Conservation (phyloP, 176 grass and related monocot species). For the Rhynchospora tenuis region DNA sequence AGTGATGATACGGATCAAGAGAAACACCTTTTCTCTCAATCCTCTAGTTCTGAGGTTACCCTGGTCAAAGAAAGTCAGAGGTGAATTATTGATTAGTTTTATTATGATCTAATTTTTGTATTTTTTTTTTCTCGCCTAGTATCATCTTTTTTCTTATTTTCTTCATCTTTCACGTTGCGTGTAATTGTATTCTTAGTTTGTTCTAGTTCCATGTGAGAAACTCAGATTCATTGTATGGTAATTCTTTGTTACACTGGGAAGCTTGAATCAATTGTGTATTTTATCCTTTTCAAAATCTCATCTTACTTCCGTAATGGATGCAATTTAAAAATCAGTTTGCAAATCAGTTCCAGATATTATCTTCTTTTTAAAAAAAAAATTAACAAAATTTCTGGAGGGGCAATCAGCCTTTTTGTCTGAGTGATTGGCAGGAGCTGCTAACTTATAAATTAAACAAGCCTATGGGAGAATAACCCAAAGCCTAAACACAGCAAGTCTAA, state of each 20-base stretch:
- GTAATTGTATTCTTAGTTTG: background rate
- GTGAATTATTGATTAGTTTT: slow-evolving; percentile 35
- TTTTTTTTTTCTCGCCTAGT: slow-evolving; percentile 7
- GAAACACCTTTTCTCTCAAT: slow-evolving; percentile 55
- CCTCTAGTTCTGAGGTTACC: slow-evolving; percentile 45
- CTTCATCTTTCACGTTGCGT: background rate
- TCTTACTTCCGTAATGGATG: no score
- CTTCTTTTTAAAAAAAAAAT: no score
- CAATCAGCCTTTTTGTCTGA: no score
- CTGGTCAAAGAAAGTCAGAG: slow-evolving; percentile 57
- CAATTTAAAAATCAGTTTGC: no score
- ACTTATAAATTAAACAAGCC: no score
- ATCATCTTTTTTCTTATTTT: background rate
- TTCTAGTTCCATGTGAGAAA: background rate
- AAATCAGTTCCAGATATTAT: no score
- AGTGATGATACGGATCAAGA: slow-evolving; percentile 64
- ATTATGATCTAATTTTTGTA: slow-evolving; percentile 48
- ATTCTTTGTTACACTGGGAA: slow-evolving; percentile 2
- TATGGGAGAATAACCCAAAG: no score
- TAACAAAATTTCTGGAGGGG: no score
- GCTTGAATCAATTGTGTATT: background rate
- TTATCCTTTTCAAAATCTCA: background rate
- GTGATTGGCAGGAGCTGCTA: no score
- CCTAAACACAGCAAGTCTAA: no score
- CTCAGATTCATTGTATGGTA: background rate